Base-by-base conservation (phyloP, 352 stramenopile species). In the Phytophthora brassicae region DNA sequence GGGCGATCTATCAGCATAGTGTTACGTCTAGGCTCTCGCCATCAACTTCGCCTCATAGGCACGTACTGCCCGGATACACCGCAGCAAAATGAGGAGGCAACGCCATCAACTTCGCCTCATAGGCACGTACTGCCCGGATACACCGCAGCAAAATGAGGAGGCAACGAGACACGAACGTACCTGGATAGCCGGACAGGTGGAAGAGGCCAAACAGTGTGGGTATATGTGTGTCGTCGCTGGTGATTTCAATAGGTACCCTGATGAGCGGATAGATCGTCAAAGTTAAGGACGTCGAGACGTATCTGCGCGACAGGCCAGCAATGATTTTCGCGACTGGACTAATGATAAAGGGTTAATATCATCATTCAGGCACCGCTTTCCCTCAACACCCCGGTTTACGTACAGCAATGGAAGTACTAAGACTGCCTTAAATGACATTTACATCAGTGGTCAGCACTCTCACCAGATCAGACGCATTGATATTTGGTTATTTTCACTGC, bases 41-140 rank as follows among this genome's bases (percentile, higher is more conserved):
- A 17, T 13, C 31, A 55, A 2, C 4, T 45, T 19, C 3, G 42
- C 22, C 28, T 55, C 14, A 35, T 55, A 45, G 48, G 7, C 19
- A 45, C 48, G 4, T 55, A 45, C 20, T 55, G 48, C 19, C 48
- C 33, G 8, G 31, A 55, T 20, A 55, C 19, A 26, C 31, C 48
- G 4, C 48, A 55, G 1, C 19, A 19, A 45, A 45, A 44, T 20
- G 12, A 23, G 14, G 48, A n/a, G n/a, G n/a, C n/a, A n/a, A n/a
- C 16, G n/a, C 7, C 16, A 16, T 6, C 29, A 55, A 1, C 3
- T 44, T 17, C 2, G 41, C 22, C 26, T 55, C 12, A 29, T 55
- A 44, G 47, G 6, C n/a, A 44, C 47, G 7, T 55, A 44, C 19
- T 55, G 47, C 17, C 47, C 31, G 9, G 29, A 55, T 19, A 55